Evolutionary conservation across 2,329 filamentous ascomycete genomes (phyloP).

Genomic region (Fusarium solani-melongenae): DNA sequence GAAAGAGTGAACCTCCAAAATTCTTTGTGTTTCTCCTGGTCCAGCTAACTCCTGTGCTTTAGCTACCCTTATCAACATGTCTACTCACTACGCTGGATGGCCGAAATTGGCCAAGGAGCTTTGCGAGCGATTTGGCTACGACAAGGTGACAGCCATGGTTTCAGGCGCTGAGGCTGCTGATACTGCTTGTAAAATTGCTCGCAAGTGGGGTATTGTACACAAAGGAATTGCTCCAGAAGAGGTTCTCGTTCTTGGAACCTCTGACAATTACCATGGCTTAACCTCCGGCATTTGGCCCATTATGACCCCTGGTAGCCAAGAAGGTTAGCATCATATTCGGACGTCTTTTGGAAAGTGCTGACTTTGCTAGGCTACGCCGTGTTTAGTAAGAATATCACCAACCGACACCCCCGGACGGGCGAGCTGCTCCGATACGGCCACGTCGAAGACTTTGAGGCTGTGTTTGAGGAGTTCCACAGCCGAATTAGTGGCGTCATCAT

Average conservation of each 20-base stretch:
- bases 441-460: constrained; percentile 19
- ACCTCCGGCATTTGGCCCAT: constrained; percentile 29
- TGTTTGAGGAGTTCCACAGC: constrained; percentile 6
- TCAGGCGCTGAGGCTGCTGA: constrained; percentile 35
- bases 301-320: constrained; percentile 15
- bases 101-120: constrained; percentile 23
- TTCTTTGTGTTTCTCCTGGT: no score
- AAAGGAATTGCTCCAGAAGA: constrained; percentile 22
- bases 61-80: constrained; percentile 30
- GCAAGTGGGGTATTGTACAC: constrained; percentile 23
- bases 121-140: constrained; percentile 22
- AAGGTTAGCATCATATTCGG: neutral
- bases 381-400: constrained; percentile 24
- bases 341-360: neutral
- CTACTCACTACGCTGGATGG: constrained; percentile 13
- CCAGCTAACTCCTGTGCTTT: neutral
- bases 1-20: neutral
- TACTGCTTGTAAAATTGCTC: constrained; percentile 30
- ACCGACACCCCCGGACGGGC: constrained; percentile 20
- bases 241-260: constrained; percentile 26
- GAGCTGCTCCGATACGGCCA: constrained; percentile 20
- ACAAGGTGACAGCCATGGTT: constrained; percentile 27
- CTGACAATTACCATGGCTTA: constrained; percentile 29
- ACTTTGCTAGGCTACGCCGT: constrained; percentile 12
- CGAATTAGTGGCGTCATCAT: neutral